Conservation (phyloP, 441 rosid genomes). For the Euphorbia schlechtendalii region DNA sequence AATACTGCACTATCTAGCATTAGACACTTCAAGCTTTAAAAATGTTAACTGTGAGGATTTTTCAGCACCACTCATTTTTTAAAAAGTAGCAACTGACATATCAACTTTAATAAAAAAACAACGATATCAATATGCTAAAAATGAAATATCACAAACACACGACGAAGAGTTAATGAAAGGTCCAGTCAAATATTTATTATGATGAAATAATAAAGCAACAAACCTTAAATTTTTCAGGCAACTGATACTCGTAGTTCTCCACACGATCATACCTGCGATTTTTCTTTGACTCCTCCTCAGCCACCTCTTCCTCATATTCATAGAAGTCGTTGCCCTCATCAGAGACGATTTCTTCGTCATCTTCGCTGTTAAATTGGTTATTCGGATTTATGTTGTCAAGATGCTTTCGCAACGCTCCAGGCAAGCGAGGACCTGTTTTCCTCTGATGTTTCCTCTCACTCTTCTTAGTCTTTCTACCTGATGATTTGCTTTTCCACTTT, state of each 20-base stretch:
- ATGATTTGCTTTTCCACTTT: slow-evolving; percentile 18
- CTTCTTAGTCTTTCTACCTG: background rate
- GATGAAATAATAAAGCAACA: background rate
- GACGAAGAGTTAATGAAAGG: background rate
- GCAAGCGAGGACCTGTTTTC: slow-evolving; percentile 57
- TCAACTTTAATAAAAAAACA: background rate
- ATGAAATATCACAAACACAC: background rate
- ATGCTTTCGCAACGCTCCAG: slow-evolving; percentile 40
- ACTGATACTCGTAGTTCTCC: slow-evolving; percentile 60
- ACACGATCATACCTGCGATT: slow-evolving; percentile 74
- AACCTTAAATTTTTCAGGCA: slow-evolving; percentile 71
- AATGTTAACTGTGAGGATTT: no score
- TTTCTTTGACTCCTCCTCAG: slow-evolving; percentile 73
- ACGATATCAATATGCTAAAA: background rate
- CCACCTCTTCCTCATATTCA: slow-evolving; percentile 72
- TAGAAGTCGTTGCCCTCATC: slow-evolving; percentile 51
- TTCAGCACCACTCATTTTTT: no score
- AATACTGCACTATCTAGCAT: no score
- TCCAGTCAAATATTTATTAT: no score
- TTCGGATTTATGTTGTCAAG: slow-evolving; percentile 33
- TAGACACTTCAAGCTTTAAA: no score
- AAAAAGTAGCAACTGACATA: background rate
- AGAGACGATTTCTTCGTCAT: slow-evolving; percentile 30
- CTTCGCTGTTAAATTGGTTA: slow-evolving; percentile 10
- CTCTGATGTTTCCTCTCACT: background rate